Evolutionary conservation across 2,329 filamentous ascomycete genomes (phyloP).

Genomic region (Aspergillus sp.): DNA sequence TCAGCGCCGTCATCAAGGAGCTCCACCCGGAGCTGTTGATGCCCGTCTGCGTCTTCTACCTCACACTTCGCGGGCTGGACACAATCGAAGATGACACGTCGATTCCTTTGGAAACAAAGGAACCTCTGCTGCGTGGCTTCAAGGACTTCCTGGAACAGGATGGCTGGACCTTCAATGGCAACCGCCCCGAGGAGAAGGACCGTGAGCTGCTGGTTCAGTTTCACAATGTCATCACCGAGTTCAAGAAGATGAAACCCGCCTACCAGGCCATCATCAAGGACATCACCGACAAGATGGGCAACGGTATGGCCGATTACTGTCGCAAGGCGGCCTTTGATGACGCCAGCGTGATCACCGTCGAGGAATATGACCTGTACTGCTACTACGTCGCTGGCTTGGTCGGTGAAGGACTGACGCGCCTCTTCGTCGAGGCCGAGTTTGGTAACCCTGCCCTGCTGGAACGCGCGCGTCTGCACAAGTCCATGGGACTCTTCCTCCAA

Average conservation of each 20-base stretch:
- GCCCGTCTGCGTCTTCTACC: conserved; percentile 88
- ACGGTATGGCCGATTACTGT: conserved; percentile 97
- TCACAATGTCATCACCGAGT: conserved; percentile 80
- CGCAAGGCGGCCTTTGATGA: conserved; percentile 78
- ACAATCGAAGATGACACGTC: conserved; percentile 99
- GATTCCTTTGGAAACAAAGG: conserved; percentile 76
- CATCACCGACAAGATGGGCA: conserved; percentile 91
- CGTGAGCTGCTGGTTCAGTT: conserved; percentile 90
- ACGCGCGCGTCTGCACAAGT: conserved; percentile 79
- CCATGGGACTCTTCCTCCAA: conserved; percentile 96
- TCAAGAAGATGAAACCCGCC: conserved; percentile 80
- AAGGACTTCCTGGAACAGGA: conserved; percentile 75
- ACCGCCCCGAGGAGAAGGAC: conserved; percentile 90
- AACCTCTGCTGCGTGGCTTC: conserved; percentile 82
- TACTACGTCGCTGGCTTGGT: conserved; percentile 99
- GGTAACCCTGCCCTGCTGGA: conserved; percentile 83
- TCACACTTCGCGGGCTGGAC: conserved; percentile 86
- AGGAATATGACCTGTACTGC: conserved; percentile 95
- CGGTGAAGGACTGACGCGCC: conserved; percentile 83
- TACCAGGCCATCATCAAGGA: conserved; percentile 89
- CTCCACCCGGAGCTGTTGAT: conserved; percentile 91
- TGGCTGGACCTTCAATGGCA: conserved; percentile 87
- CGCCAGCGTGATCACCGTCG: conserved; percentile 76
- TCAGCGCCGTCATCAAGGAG: conserved; percentile 90
- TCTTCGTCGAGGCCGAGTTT: conserved; percentile 84